Base-by-base conservation (phyloP, 2,329 filamentous ascomycete species). In the Fonsecaea pugnacius region DNA sequence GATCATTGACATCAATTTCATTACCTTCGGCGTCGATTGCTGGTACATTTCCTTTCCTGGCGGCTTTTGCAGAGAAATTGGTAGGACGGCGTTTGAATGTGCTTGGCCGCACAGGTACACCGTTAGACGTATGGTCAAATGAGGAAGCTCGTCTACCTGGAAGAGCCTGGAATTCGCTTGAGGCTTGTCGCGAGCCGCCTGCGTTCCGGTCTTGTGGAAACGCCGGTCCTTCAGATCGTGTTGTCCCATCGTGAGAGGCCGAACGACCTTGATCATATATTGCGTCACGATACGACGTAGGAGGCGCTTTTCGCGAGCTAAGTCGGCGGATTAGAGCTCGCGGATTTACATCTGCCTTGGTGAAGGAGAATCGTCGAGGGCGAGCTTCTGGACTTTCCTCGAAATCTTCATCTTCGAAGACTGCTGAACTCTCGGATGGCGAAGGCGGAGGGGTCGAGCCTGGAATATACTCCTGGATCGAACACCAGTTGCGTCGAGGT, bases 401-500 rank as follows among this genome's bases (percentile, higher is more conserved):
- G 4, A 70, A 60, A 18, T 68, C 67, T 21, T 70, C 67, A 30
- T 54, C 58, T 27, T 64, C 64, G n/a, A 69, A 69, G 18, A 58
- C 43, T 36, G 72, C 70, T 36, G 73, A 72, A 64, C 81, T 77
- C 52, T 81, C 78, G 1, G 84, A 81, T 2, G 91, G 91, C 1
- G 89, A 88, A 2, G 84, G 82, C 0, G 87, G 86, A 12, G 92
- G 92, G 1, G 91, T 96, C 36, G 79, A 81, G 2, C 91, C 91
- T 1, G 93, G 92, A 9, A 86, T 82, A 78, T 96, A 98, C 74
- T 91, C 85, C 59, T 91, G 86, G 71, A 99, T 96, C 2, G 92
- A 91, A 75, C 94, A 98, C 91, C 94, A 99, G 75, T 99, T 99
- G 35, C 95, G 86, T 64, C 95, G 89, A 21, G 93, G 93, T 9